phyloP scores from a whole-genome alignment of 2,329 filamentous ascomycete genomes.

The Aspergillus carbonarius region DNA sequence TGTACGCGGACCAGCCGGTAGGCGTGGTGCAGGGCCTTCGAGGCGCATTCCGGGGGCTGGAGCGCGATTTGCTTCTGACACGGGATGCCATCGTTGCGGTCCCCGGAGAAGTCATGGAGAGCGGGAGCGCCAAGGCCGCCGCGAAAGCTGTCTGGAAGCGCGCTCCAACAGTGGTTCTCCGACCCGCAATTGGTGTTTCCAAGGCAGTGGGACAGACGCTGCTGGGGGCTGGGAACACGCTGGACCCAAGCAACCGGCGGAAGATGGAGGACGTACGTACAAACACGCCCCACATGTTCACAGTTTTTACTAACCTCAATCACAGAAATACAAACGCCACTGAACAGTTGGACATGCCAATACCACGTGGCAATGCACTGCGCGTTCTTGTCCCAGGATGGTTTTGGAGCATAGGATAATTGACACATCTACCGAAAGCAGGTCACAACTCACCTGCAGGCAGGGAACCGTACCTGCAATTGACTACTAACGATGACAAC shows the following conservation, averaged over 20 bases:
- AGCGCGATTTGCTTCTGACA: slow-evolving; percentile 82
- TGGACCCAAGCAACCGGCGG: slow-evolving; percentile 79
- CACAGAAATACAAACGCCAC: slow-evolving; percentile 46
- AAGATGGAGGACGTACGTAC: slow-evolving; percentile 83
- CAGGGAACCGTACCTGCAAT: not conserved
- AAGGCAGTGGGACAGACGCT: slow-evolving; percentile 87
- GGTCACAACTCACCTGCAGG: slow-evolving; percentile 1
- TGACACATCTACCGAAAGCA: not conserved
- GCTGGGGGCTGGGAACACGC: slow-evolving; percentile 84
- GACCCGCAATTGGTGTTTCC: slow-evolving; percentile 85
- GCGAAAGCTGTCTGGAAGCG: slow-evolving; percentile 74
- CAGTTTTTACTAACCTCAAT: not conserved
- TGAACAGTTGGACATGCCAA: slow-evolving; percentile 15
- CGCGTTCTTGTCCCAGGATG: not conserved
- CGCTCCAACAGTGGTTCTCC: slow-evolving; percentile 88
- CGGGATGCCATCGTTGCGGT: slow-evolving; percentile 93
- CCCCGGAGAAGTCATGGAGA: slow-evolving; percentile 86
- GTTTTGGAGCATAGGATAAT: not conserved
- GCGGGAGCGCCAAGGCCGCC: slow-evolving; percentile 74
- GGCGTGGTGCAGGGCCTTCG: slow-evolving; percentile 83
- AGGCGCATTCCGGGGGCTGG: slow-evolving; percentile 77
- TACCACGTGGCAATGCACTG: not conserved
- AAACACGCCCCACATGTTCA: not conserved
- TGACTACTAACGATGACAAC: not conserved
- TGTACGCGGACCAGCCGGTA: slow-evolving; percentile 92